phyloP scores from a whole-genome alignment of 495 filamentous ascomycete genomes.

The Aspergillus heteromorphus region DNA sequence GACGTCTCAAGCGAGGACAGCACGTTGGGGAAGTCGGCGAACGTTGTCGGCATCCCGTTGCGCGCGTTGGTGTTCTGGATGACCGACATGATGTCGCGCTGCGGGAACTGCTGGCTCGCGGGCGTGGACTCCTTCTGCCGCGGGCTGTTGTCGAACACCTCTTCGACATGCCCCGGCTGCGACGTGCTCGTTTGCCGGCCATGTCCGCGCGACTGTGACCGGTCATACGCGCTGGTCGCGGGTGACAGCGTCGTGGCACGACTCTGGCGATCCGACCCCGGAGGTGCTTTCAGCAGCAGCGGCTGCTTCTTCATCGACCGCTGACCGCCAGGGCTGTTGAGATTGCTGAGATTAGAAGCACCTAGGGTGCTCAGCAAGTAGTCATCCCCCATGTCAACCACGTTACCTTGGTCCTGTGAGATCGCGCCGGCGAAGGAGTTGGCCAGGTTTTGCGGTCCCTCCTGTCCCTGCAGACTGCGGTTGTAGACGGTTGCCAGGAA shows the following conservation, averaged over 20 bases:
- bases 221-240: conserved; percentile 26
- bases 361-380: conserved; percentile 33
- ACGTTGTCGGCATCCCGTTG: conserved; percentile 42
- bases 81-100: conserved; percentile 79
- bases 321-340: conserved; percentile 35
- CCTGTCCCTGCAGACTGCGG: conserved; percentile 61
- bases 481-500: conserved; percentile 97
- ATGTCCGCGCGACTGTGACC: conserved; percentile 28
- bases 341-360: conserved; percentile 21
- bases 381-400: conserved; percentile 71
- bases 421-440: conserved; percentile 69
- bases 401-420: conserved; percentile 54
- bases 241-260: conserved; percentile 40
- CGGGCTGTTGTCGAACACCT: conserved; percentile 40
- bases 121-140: conserved; percentile 21
- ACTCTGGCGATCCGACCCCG: conserved; percentile 24
- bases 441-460: conserved; percentile 58
- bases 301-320: conserved; percentile 45
- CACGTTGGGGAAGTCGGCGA: conserved; percentile 66
- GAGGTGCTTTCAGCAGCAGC: conserved; percentile 47
- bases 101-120: conserved; percentile 32
- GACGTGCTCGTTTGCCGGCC: conserved; percentile 30
- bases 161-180: conserved; percentile 38
- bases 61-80: conserved; percentile 75
- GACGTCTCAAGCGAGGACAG: conserved; percentile 64